Conservation (phyloP, 768 basidiomycete genomes). For the Podaxis sp. region DNA sequence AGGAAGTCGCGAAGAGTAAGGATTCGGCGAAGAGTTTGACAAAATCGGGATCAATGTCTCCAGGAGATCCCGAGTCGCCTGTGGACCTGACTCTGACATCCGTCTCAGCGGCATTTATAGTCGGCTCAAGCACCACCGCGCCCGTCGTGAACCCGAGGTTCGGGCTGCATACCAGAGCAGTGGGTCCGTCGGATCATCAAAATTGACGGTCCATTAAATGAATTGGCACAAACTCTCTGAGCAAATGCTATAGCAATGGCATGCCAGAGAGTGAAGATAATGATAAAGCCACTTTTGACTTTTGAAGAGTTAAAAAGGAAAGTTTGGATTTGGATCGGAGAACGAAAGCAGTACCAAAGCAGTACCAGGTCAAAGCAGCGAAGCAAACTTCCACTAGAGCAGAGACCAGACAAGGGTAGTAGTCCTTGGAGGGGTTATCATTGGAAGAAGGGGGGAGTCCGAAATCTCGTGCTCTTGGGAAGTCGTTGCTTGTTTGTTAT, state of each 20-base stretch:
- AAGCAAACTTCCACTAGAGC: neutral
- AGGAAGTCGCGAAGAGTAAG: neutral
- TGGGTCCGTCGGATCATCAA: neutral
- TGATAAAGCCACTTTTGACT: neutral
- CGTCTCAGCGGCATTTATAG: neutral
- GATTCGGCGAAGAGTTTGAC: neutral
- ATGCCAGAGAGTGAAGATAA: neutral
- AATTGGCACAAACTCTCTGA: neutral
- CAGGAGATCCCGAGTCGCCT: neutral
- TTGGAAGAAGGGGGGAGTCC: neutral
- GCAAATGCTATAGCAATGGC: neutral
- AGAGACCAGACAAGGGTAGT: neutral
- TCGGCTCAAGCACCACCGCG: neutral
- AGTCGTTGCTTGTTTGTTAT: neutral
- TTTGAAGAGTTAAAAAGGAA: neutral
- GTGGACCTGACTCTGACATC: neutral
- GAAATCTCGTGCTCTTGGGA: neutral
- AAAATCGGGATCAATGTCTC: neutral
- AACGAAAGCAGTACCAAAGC: neutral
- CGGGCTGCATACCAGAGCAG: neutral
- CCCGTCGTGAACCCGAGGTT: neutral
- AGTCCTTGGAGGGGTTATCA: neutral
- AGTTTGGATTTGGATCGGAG: neutral
- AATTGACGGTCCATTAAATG: neutral
- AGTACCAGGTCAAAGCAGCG: neutral